Base-by-base conservation (phyloP, 495 filamentous ascomycete species). In the Podospora australis region DNA sequence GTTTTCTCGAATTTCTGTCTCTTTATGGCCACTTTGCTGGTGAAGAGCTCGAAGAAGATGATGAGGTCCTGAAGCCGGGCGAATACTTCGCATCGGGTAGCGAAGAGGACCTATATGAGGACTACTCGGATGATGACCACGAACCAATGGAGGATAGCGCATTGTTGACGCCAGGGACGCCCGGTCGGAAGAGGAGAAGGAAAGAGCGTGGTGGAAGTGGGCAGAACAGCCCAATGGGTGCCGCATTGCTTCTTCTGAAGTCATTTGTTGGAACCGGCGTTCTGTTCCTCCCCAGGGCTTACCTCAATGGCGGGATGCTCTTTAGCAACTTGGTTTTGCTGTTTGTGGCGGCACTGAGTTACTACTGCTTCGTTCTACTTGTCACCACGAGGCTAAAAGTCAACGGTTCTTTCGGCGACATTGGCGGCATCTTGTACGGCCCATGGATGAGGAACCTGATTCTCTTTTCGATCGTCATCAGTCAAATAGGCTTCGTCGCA, bases 221-320 rank as follows among this genome's bases (percentile, higher is more conserved):
- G 32, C 86, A 76, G 14, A 89, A 81, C 50, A 81, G 78, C 28
- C 76, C 84, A 16, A 81, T 80, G 34, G 80, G 81, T 48, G 91
- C 92, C 10, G 80, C 82, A 13, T 62, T 96, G 41, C 74, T 97
- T 17, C 74, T 98, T 29, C 77, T 98, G 41, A 98, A 98, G 67
- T 95, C 90, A 9, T 98, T 98, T 56, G 91, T 98, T 30, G 92
- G 92, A 10, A 98, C 92, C 1, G 92, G 92, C 25, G 92, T 98
- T n/a, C 70, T 98, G 24, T 98, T 98, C 71, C 73, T 98, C 3
- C 92, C 92, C 0, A 82, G 88, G 51, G 92, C 92, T 11, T 82
- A 90, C 66, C 76, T 95, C 38, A 98, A 97, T 56, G 92, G 92
- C 39, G 92, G 92, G 46, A 96, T 98, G 88, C 69, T 97, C 32